Base-by-base conservation (phyloP, 202 grass and related monocot species). In the Alloteropsis angusta region DNA sequence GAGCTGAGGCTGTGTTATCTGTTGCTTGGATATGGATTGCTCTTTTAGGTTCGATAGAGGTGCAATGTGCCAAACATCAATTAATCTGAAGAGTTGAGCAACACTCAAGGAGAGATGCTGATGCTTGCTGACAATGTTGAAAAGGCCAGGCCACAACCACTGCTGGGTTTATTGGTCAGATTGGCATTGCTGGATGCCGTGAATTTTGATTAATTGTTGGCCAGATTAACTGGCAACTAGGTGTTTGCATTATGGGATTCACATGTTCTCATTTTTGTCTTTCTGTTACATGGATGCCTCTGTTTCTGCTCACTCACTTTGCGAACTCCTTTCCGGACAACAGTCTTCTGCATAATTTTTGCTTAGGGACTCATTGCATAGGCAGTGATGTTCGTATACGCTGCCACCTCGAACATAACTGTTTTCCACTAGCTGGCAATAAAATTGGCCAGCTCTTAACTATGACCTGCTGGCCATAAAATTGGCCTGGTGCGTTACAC, bases 41-140 rank as follows among this genome's bases (percentile, higher is more conserved):
- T 58, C 46, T 77, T 59, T 58, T 77, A 65, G 71, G 59, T 88
- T 81, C n/a, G 60, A 74, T 68, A 50, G 56, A 15, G 28, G 21
- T 58, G 28, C 41, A 48, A 77, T 71, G 21, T 58, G 28, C 41
- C 57, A 77, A 76, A 50, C 49, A 65, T 35, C 76, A 65, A 39
- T 65, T 71, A 68, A 10, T 3, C 25, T 63, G 64, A 80, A 17
- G 50, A 56, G 43, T 12, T 74, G 61, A 70, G 62, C 71, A 47
- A 41, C 54, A 49, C 46, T 84, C 74, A 56, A 67, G 80, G 45
- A 62, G 74, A 34, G 43, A 22, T 75, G 55, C 55, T 63, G 54
- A 71, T 80, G 54, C 54, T 75, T 80, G 22, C 45, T 34, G 42
- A 34, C 48, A 65, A 76, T 39, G 60, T 44, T 13, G 48, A 65